Base-by-base conservation (phyloP, 352 stramenopile genomes). In the Pythium biforme region DNA sequence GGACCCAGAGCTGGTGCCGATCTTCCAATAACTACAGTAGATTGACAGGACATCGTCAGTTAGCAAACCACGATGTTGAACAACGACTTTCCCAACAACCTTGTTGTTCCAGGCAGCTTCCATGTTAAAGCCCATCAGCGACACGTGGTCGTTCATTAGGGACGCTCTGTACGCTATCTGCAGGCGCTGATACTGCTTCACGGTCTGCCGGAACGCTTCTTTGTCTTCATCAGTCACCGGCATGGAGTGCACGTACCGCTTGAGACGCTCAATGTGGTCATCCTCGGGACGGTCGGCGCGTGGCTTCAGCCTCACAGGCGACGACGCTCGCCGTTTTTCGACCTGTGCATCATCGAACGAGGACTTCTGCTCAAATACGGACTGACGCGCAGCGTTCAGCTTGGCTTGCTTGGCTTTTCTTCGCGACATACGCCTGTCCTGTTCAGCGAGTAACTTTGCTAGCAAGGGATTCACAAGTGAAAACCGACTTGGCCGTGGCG, bases 51-150 rank as follows among this genome's bases (percentile, higher is more conserved):
- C 29, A 45, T 11, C 7, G 20, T 41, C 3, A 40, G n/a, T 11
- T 26, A 14, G 26, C 15, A 46, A 34, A 37, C 33, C 31, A 43
- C 4, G 19, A 26, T 7, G n/a, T 1, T 43, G 25, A 15, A 17
- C 9, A 4, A 17, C 7, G 43, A 3, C n/a, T n/a, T n/a, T 39
- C n/a, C 2, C 20, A 17, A 67, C 47, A 1, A 88, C 79, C 69
- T 71, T 61, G 68, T 59, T 73, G 39, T 78, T 78, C 58, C 81
- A 86, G 29, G 79, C 76, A 29, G 79, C 71, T 61, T 85, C 69
- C 64, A 79, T 76, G 54, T 88, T 88, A 51, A 85, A 88, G 0
- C 73, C 71, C 56, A 88, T 77, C 1, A 72, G 71, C 20, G 75
- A 82, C 4, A 70, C 62, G 27, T 77, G 68, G 22, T 74, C 71